phyloP scores from a whole-genome alignment of 345 rosid species.

The Camelina sativa region DNA sequence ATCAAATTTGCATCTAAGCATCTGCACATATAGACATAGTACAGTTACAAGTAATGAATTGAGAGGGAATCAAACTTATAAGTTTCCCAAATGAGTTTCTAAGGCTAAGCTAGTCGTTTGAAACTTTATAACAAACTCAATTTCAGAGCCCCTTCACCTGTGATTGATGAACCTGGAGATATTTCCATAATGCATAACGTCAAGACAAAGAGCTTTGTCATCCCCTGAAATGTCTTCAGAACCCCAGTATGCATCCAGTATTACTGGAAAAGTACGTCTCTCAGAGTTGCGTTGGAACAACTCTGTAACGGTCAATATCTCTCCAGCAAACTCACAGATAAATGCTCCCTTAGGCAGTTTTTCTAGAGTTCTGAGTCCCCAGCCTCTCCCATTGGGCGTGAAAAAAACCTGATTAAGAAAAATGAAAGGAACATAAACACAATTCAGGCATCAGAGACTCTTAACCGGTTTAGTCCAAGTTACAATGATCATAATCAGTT shows the following conservation, averaged over 20 bases:
- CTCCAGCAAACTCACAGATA: conserved; percentile 87
- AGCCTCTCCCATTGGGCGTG: conserved; percentile 73
- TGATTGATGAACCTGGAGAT: conserved; percentile 90
- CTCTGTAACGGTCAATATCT: conserved; percentile 76
- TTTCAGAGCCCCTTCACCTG: conserved; percentile 54
- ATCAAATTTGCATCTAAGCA: conserved; percentile 83
- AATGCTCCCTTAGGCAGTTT: conserved; percentile 80
- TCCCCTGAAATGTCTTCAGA: conserved; percentile 55
- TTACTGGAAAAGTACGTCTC: conserved; percentile 59
- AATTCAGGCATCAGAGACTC: conserved; percentile 10
- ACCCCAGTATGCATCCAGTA: conserved; percentile 90
- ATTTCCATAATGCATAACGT: conserved; percentile 75
- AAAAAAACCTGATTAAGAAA: conserved; percentile 60
- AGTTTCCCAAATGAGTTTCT: conserved; percentile 13
- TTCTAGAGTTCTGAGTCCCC: conserved; percentile 81
- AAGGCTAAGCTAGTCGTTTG: conserved; percentile 12
- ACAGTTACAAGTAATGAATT: conserved; percentile 9
- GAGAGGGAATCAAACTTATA: conserved; percentile 5
- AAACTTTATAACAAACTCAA: conserved; percentile 20
- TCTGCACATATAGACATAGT: conserved; percentile 44
- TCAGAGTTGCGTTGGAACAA: conserved; percentile 54
- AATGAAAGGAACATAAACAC: background rate
- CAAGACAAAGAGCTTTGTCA: conserved; percentile 83
- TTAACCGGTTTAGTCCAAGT: background rate
- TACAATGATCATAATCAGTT: conserved; percentile 20